Base-by-base conservation (phyloP, 2,329 filamentous ascomycete species). In the Fusarium equiseti region DNA sequence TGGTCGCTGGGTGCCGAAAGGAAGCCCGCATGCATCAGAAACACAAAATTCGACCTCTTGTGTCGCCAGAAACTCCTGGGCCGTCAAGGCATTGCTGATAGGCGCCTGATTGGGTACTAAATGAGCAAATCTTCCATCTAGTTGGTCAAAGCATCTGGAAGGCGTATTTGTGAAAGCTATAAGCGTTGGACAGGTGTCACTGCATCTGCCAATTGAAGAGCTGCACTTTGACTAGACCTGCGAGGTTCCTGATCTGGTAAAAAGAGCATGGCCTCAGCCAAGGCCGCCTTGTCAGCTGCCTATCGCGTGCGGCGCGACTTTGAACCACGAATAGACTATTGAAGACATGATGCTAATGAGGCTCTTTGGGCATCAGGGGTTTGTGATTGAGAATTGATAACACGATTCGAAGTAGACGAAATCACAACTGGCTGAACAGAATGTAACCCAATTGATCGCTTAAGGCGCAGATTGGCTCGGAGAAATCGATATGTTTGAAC, bases 141-240 rank as follows among this genome's bases (percentile, higher is more conserved):
- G 64, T 71, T 73, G 70, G 71, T 53, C 43, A 40, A 46, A 66
- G 43, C 35, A 46, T 48, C 26, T 26, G 42, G 51, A 63, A 45
- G 40, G 27, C 48, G 38, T 49, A 26, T 56, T 51, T 67, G 57
- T 54, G 70, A 66, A 61, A 69, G 53, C 54, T 55, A 50, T 62
- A 46, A 72, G 64, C 46, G 57, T 63, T 55, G 63, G 49, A 71
- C 69, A 71, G 60, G 69, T 71, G 69, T 71, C 68, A 60, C 59
- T 67, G 58, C 52, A 70, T 59, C 59, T 60, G 51, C 71, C 71
- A 72, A 73, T 74, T 56, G 61, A 71, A 60, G n/a, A 43, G 26
- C 26, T 57, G 38, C 38, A 43, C 49, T 53, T 55, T 56, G 44
- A 42, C 51, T 62, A 60, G 43, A 59, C 29, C 59, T 74, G 72